Evolutionary conservation across 2,329 filamentous ascomycete species (phyloP).

Genomic region (Chrysoporthe deuterocubensis): DNA sequence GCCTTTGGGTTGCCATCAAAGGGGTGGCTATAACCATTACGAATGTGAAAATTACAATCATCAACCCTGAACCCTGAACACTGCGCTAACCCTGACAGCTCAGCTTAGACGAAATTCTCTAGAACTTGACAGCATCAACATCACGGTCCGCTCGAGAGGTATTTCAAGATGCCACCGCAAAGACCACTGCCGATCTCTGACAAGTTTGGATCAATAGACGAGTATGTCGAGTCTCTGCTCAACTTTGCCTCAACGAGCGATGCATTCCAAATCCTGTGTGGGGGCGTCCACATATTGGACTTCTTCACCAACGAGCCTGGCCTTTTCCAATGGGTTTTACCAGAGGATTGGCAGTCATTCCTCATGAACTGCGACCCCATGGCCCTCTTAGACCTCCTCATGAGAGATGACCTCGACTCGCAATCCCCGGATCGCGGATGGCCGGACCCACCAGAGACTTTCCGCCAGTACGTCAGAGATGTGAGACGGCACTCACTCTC

Average conservation of each 20-base stretch:
- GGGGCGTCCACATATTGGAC: slow-evolving; percentile 95
- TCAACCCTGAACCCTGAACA: background rate
- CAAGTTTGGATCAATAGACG: slow-evolving; percentile 71
- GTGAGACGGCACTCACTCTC: slow-evolving; percentile 72
- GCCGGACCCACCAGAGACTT: slow-evolving; percentile 51
- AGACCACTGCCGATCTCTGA: slow-evolving; percentile 70
- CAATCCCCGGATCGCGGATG: slow-evolving; percentile 32
- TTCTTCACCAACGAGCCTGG: slow-evolving; percentile 88
- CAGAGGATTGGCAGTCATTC: slow-evolving; percentile 80
- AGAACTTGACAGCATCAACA: background rate
- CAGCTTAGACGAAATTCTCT: background rate
- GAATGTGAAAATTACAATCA: background rate
- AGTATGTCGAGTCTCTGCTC: slow-evolving; percentile 79
- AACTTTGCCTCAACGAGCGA: slow-evolving; percentile 74
- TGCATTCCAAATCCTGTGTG: slow-evolving; percentile 86
- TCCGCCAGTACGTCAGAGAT: slow-evolving; percentile 73
- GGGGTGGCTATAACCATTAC: no score
- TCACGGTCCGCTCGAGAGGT: background rate
- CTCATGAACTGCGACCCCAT: slow-evolving; percentile 73
- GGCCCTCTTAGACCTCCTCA: slow-evolving; percentile 77
- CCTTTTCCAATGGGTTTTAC: slow-evolving; percentile 78
- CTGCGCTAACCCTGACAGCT: background rate
- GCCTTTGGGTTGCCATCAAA: no score
- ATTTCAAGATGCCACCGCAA: slow-evolving; percentile 50
- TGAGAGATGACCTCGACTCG: slow-evolving; percentile 72